Evolutionary conservation across 148 eudicot genomes (phyloP), one percentile per base, ranked within the genome.

Genomic region (Vaccinium macrocarpon): DNA sequence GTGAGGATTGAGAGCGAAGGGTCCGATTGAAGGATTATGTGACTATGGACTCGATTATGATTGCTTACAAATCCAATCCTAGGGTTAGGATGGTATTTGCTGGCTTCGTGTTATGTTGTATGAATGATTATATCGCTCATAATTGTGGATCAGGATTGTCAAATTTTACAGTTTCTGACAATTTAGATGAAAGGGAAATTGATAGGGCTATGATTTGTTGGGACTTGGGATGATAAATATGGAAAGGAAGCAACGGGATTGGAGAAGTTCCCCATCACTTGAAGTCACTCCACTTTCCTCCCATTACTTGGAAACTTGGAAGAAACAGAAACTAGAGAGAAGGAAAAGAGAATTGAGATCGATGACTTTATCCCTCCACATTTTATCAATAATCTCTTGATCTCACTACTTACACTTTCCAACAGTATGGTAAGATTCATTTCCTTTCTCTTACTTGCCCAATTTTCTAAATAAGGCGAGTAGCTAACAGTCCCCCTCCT

Each of bases 101-200:
- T 35, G 35, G 82, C 2, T 18, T 19, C 46, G 18, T 16, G 64
- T 14, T 18, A 23, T 77, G 10, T 78, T 16, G 25, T 74, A n/a
- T 1, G 18, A 46, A 6, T 29, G 18, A 76, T 50, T 76, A 11
- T 25, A 6, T 23, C 23, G 79, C 56, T 76, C 35, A 23, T 76
- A 35, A 50, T 49, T 76, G 23, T 23, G 56, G 79, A 50, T n/a
- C n/a, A 76, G 79, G 79, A 19, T 49, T 76, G 53, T 76, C 27
- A 10, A 76, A 48, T 48, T 75, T 48, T 76, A 76, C 29, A 48
- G 35, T 23, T 23, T 50, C 59, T 13, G n/a, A 25, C 42, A 5
- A 25, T 77, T 77, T 27, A 2, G 38, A 35, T 35, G 38, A 35
- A 35, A 35, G 38, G 3, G 3, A 35, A 2, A 35, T 35, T 35